A percentile compares a stretch with the other conserved stretches of the same genome.
phyloP scores from a whole-genome alignment of 768 basidiomycete species.

The Phlebiopsis gigantea region DNA sequence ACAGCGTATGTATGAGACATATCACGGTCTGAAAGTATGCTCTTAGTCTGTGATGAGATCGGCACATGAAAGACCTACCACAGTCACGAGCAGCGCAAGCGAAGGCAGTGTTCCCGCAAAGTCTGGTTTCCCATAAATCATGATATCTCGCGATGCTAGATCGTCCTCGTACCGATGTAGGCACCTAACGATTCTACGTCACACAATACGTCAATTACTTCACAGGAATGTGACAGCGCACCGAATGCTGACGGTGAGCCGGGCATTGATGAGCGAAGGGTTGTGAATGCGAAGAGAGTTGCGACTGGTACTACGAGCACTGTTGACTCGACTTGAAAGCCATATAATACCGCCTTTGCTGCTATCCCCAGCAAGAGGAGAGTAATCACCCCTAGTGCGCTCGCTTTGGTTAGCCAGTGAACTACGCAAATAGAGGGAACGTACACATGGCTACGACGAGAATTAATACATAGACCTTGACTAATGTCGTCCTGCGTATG shows the following conservation, averaged over 20 bases:
- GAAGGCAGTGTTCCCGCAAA: not conserved
- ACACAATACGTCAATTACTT: not conserved
- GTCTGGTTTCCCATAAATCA: not conserved
- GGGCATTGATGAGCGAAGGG: not conserved
- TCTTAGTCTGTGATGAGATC: too few relatives aligned
- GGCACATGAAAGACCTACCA: not conserved
- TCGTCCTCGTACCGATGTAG: not conserved
- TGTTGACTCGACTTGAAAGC: not conserved
- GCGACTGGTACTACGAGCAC: not conserved
- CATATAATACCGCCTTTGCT: not conserved
- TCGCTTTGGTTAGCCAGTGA: not conserved
- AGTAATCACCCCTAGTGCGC: not conserved
- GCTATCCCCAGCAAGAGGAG: not conserved
- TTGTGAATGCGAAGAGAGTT: not conserved
- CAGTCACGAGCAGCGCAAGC: not conserved
- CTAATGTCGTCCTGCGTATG: not conserved
- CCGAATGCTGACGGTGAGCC: not conserved
- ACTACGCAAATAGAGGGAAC: not conserved
- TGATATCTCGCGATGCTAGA: not conserved
- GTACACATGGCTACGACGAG: not conserved
- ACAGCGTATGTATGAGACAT: too few relatives aligned
- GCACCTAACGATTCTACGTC: not conserved
- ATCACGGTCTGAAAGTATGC: too few relatives aligned
- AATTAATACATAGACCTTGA: not conserved
- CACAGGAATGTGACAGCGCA: not conserved